Evolutionary conservation across 257 asterid species (phyloP).

Genomic region (Forsythia viridissima): DNA sequence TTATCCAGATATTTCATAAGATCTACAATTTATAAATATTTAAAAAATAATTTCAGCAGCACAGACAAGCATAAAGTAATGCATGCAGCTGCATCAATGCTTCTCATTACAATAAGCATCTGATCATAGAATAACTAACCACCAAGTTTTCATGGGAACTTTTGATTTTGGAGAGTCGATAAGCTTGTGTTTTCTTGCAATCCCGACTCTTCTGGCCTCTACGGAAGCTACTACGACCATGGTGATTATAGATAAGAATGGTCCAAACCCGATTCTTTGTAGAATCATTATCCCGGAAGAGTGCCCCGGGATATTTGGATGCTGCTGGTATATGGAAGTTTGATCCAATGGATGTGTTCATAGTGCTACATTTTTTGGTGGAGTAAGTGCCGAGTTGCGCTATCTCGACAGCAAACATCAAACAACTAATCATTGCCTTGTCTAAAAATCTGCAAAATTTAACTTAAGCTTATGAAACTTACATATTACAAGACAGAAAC

Average conservation of each 20-base stretch:
- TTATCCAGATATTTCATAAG: too few relatives aligned
- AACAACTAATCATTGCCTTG: conserved; percentile 47
- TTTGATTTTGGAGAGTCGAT: conserved; percentile 31
- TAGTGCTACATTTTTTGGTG: conserved; percentile 62
- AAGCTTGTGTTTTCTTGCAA: conserved; percentile 32
- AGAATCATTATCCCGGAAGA: conserved; percentile 59
- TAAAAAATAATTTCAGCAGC: too few relatives aligned
- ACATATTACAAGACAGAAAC: too few relatives aligned
- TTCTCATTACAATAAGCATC: conserved; percentile 58
- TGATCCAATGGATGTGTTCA: conserved; percentile 34
- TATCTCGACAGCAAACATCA: conserved; percentile 43
- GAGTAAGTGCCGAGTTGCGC: conserved; percentile 58
- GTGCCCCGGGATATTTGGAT: conserved; percentile 42
- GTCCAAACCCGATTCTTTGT: conserved; percentile 54
- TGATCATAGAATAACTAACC: conserved; percentile 63
- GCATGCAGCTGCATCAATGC: conserved; percentile 62
- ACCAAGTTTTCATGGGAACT: conserved; percentile 53
- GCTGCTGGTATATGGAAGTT: conserved; percentile 51
- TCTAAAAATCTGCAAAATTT: conserved; percentile 42
- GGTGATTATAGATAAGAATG: conserved; percentile 30
- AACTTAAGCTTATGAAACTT: background rate
- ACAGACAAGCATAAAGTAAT: background rate
- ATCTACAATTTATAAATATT: too few relatives aligned
- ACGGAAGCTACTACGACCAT: conserved; percentile 51
- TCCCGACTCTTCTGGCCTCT: conserved; percentile 33